These are phyloP conservation scores for Schizothecium vesticola DNA, from an alignment of 495 filamentous ascomycete species.

Conservation along the genomic window DNA sequence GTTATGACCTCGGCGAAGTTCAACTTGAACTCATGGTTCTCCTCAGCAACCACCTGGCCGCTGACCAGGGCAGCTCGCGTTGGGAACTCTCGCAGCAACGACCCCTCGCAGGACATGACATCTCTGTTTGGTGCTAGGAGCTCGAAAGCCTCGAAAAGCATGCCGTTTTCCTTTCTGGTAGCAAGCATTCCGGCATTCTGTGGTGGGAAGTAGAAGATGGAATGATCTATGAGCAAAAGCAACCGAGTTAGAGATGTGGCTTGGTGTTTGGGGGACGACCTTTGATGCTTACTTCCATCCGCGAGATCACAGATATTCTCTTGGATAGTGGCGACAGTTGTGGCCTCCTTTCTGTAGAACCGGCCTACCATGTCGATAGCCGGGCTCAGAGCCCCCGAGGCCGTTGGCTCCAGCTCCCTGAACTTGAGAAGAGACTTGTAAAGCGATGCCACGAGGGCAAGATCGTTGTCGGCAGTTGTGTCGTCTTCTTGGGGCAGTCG, in stretches of 20 bases:
- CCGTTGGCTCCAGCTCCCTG: background rate
- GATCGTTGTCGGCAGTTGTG: conserved; percentile 7
- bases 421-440: conserved; percentile 16
- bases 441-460: conserved; percentile 11
- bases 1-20: conserved; percentile 30
- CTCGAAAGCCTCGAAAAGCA: conserved; percentile 53
- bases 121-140: conserved; percentile 43
- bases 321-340: no score
- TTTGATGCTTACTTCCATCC: conserved; percentile 14
- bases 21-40: background rate
- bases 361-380: background rate
- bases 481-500: conserved; percentile 49
- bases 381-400: background rate
- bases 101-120: conserved; percentile 44
- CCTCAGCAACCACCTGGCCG: background rate
- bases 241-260: background rate
- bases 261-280: background rate
- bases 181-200: conserved; percentile 60
- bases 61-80: conserved; percentile 40
- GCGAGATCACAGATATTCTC: conserved; percentile 7
- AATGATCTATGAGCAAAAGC: conserved; percentile 13
- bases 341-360: background rate
- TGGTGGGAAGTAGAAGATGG: conserved; percentile 39
- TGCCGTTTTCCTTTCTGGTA: conserved; percentile 20
- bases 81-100: conserved; percentile 50